Base-by-base conservation (phyloP, 148 eudicot species). In the Cornus suecica region DNA sequence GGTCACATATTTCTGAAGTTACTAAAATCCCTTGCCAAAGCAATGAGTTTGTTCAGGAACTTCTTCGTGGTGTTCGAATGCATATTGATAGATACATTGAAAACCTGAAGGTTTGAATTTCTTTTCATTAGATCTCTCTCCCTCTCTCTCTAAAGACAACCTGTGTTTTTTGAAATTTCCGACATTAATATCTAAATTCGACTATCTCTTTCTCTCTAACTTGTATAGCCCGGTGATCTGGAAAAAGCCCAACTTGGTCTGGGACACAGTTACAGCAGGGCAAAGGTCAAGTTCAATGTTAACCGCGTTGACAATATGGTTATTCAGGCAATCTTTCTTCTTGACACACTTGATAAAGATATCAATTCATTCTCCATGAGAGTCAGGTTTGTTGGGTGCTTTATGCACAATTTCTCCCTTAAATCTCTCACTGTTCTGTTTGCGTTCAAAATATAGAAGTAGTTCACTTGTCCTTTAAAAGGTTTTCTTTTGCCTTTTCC, bases 301-400 rank as follows among this genome's bases (percentile, higher is more conserved):
- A 95, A 95, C 73, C 90, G 99, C 28, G 98, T 95, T 31, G 99
- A 95, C 85, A 95, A 95, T 83, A 95, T 91, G 97, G 98, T 93
- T 69, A 95, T 91, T 70, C 99, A 95, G 85, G 98, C 99, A 18
- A 95, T 93, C 80, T 90, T 93, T 81, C 93, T 93, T 72, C 97
- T 93, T 28, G 99, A 95, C 83, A 93, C 99, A 64, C 97, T 93
- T 64, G 99, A 95, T 82, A 95, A 95, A 79, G 99, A 95, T 72
- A 45, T 93, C 18, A 92, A 95, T 78, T 85, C 99, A 45, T 95
- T 95, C 79, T 85, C 97, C 69, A 92, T 95, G 99, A 91, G 99
- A 90, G 99, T 95, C 80, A 95, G 99, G 99, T 95, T 66, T 77
- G 92, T 82, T 29, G 14, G 26, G 68, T 41, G 61, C 20, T 23